Conservation (phyloP, 2,329 filamentous ascomycete species). For the Chaetomiaceae sp. region DNA sequence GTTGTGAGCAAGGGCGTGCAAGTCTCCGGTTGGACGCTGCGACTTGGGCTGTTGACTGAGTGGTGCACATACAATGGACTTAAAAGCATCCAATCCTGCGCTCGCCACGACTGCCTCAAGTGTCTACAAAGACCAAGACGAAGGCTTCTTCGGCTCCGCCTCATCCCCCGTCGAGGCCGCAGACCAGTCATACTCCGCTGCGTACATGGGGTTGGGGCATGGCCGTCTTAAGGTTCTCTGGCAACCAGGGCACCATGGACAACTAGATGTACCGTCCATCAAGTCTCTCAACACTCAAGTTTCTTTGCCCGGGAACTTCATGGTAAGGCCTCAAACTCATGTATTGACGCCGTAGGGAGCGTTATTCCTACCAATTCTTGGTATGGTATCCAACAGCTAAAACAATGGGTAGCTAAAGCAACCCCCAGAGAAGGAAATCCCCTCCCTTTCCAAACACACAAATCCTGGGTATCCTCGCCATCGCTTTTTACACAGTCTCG, state of each 20-base stretch:
- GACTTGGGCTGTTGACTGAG: too few species aligned
- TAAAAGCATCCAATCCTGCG: constrained; percentile 70
- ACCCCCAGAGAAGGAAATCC: background rate
- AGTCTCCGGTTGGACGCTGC: too few species aligned
- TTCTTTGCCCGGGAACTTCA: too few species aligned
- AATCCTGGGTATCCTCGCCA: background rate
- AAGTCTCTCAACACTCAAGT: too few species aligned
- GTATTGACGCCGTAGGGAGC: too few species aligned
- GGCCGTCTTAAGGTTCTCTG: too few species aligned
- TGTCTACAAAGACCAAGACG: constrained; percentile 60
- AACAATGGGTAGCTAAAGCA: background rate
- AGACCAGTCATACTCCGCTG: constrained; percentile 46
- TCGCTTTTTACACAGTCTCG: background rate
- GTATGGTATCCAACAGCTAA: background rate
- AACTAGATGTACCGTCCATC: too few species aligned
- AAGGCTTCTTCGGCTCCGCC: constrained; percentile 60
- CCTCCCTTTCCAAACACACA: background rate
- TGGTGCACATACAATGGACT: constrained; percentile 82
- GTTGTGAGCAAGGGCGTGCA: too few species aligned
- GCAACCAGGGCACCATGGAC: too few species aligned
- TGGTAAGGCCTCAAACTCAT: too few species aligned
- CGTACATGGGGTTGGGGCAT: too few species aligned
- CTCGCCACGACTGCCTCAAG: constrained; percentile 60
- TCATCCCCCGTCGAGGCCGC: constrained; percentile 51
- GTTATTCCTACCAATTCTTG: too few species aligned